These are phyloP conservation scores for Neoboletus magnificus DNA, from an alignment of 768 basidiomycete species.

Conservation along the genomic window DNA sequence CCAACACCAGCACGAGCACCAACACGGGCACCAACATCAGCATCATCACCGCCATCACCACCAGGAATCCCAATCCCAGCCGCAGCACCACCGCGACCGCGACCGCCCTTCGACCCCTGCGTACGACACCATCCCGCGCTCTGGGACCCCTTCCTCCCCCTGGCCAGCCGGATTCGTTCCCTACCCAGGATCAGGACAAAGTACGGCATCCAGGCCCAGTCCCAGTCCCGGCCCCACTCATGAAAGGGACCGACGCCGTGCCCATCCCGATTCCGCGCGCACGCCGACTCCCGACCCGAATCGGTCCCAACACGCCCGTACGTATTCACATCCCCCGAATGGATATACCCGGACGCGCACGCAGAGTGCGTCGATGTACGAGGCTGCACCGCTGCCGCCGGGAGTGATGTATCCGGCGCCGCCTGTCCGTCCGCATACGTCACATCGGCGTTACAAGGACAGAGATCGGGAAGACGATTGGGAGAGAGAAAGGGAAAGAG, in stretches of 20 bases:
- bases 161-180: conserved; percentile 23
- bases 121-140: conserved; percentile 2
- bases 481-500: neutral
- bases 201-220: neutral
- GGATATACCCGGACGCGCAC: conserved; percentile 8
- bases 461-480: neutral
- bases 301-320: neutral
- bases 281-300: neutral
- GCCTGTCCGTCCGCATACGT: conserved; percentile 24
- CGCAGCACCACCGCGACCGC: neutral
- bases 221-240: neutral
- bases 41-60: conserved; percentile 4
- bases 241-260: conserved; percentile 5
- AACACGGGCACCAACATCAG: neutral
- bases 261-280: neutral
- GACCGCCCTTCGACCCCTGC: neutral
- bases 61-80: conserved; percentile 1
- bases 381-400: conserved; percentile 24
- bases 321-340: neutral
- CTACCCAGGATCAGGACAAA: neutral
- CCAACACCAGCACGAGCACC: neutral
- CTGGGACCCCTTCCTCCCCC: conserved; percentile 7
- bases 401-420: conserved; percentile 28
- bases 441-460: conserved; percentile 16
- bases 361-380: conserved; percentile 23